A percentile compares a stretch with the other conserved stretches of the same genome.
These are phyloP conservation scores for Aspergillus ochraceoroseus DNA, from an alignment of 2,329 filamentous ascomycete genomes.

Conservation along the genomic window DNA sequence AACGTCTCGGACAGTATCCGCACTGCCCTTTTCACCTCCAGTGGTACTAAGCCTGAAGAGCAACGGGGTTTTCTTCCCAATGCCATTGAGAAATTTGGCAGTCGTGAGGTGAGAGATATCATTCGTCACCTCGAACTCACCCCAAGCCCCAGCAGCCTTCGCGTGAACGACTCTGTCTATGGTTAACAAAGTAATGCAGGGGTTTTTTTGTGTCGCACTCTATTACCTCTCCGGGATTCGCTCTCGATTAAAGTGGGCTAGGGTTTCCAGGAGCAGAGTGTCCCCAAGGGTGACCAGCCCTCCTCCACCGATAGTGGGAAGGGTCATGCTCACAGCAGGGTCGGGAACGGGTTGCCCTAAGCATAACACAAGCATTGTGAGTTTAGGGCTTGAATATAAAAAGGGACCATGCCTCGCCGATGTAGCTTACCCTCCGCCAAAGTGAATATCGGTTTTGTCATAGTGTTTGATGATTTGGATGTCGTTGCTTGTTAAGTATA, in stretches of 20 bases:
- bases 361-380: not conserved
- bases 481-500: too few species aligned
- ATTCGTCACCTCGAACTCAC: conserved; percentile 58
- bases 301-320: conserved; percentile 27
- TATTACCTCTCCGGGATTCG: conserved; percentile 54
- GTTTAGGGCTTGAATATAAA: not conserved
- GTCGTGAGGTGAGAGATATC: conserved; percentile 55
- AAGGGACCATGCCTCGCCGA: too few species aligned
- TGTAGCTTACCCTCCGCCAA: conserved; percentile 25
- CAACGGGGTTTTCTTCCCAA: conserved; percentile 53
- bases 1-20: conserved; percentile 78
- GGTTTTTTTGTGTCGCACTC: not conserved
- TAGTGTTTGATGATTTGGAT: too few species aligned
- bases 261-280: conserved; percentile 58
- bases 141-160: conserved; percentile 54
- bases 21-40: conserved; percentile 58
- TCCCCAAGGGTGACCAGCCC: conserved; percentile 51
- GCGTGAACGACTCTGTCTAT: conserved; percentile 53
- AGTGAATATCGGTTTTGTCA: conserved; percentile 23
- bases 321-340: conserved; percentile 22
- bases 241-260: conserved; percentile 59
- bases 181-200: not conserved
- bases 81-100: conserved; percentile 50
- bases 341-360: conserved; percentile 28
- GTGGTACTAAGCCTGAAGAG: conserved; percentile 49